Conservation (phyloP, 768 basidiomycete genomes). For the Fomitopsis serialis region DNA sequence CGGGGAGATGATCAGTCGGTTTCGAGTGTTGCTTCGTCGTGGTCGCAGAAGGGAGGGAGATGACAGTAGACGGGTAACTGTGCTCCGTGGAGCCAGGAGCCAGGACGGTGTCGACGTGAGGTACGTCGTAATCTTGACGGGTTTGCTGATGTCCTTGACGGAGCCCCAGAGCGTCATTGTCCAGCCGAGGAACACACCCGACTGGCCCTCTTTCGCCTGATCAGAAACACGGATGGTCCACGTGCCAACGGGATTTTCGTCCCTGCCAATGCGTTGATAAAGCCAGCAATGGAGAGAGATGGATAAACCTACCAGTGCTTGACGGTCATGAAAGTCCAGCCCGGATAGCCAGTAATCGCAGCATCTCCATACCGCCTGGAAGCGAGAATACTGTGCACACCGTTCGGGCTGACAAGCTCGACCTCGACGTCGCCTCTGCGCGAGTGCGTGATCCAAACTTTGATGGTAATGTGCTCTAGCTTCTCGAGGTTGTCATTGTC, state of each 20-base stretch:
- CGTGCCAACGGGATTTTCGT: conserved; percentile 82
- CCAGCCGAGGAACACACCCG: conserved; percentile 81
- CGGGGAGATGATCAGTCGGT: conserved; percentile 83
- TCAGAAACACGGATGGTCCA: conserved; percentile 91
- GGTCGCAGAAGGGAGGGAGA: conserved; percentile 31
- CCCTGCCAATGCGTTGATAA: conserved; percentile 47
- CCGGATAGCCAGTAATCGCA: conserved; percentile 69
- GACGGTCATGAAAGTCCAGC: conserved; percentile 97
- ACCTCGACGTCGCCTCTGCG: conserved; percentile 91
- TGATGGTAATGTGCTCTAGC: conserved; percentile 89
- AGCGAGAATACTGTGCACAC: conserved; percentile 81
- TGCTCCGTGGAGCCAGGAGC: conserved; percentile 31
- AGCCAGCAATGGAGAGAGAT: background rate
- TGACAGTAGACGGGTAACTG: conserved; percentile 26
- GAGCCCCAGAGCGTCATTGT: conserved; percentile 91
- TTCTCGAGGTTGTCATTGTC: conserved; percentile 73
- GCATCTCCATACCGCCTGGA: conserved; percentile 62
- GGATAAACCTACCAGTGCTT: conserved; percentile 82
- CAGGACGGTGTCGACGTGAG: conserved; percentile 45
- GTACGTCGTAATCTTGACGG: conserved; percentile 57
- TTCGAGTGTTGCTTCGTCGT: conserved; percentile 65
- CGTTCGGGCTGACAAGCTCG: conserved; percentile 78
- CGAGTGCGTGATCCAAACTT: conserved; percentile 89
- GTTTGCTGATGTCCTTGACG: conserved; percentile 60
- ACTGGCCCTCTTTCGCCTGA: conserved; percentile 51